These are phyloP conservation scores for Nannochloris sp. DNA, from an alignment of 139 green algal species.

Conservation along the genomic window DNA sequence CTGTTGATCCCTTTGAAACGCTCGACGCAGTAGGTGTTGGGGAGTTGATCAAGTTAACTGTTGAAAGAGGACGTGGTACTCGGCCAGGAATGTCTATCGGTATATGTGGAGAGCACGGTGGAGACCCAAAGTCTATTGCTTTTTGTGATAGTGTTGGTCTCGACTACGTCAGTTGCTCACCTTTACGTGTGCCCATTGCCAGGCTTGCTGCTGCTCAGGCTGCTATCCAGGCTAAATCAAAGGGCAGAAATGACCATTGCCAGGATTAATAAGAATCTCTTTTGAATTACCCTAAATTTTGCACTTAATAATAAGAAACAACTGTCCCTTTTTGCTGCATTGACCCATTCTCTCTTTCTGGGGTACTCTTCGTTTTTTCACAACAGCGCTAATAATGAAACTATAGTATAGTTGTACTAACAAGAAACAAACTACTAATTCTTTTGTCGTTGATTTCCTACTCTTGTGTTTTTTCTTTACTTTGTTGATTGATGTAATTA, in stretches of 20 bases:
- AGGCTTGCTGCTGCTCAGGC: constrained; percentile 82
- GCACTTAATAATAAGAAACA: background rate
- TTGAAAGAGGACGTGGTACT: constrained; percentile 54
- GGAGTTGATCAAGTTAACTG: constrained; percentile 72
- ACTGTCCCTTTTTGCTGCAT: no score
- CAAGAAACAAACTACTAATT: no score
- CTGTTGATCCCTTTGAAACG: constrained; percentile 75
- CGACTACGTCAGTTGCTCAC: constrained; percentile 84
- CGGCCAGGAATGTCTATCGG: constrained; percentile 67
- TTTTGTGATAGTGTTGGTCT: constrained; percentile 66
- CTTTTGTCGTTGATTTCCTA: no score
- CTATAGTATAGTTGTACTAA: no score
- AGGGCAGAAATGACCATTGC: background rate
- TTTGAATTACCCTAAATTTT: background rate
- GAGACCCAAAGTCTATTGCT: constrained; percentile 68
- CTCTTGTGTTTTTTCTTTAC: no score
- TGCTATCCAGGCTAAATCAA: constrained; percentile 28
- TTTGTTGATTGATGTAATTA: no score
- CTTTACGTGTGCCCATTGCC: constrained; percentile 85
- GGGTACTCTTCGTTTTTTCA: no score
- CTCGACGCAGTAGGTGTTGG: constrained; percentile 80
- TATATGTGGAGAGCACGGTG: constrained; percentile 89
- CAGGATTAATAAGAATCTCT: constrained; percentile 3
- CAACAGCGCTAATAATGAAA: no score
- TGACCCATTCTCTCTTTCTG: no score